These are phyloP conservation scores for Endothia cerciana DNA, from an alignment of 2,329 filamentous ascomycete genomes.

Conservation along the genomic window DNA sequence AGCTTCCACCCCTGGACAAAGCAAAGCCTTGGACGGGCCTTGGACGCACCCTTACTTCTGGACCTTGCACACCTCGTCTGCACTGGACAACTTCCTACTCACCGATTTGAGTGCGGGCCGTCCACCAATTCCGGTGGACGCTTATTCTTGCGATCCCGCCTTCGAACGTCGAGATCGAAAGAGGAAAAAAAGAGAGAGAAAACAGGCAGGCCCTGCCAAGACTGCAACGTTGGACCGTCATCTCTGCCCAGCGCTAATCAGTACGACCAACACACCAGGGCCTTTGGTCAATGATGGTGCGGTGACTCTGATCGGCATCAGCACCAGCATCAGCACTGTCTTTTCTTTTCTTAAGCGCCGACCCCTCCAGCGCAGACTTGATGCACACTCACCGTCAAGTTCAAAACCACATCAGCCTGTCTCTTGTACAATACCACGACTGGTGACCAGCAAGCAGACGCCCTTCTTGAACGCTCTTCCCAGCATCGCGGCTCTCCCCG, in stretches of 20 bases:
- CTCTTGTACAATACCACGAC: not conserved
- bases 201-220: constrained; percentile 24
- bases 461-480: not conserved
- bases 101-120: not conserved
- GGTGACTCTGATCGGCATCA: constrained; percentile 10
- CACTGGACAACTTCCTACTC: not conserved
- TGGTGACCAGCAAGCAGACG: not conserved
- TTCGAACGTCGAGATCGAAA: not conserved
- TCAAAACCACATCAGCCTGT: not conserved
- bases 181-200: not conserved
- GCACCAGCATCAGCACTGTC: constrained; percentile 9
- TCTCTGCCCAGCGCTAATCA: constrained; percentile 9
- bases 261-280: not conserved
- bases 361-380: not conserved
- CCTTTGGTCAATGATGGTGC: constrained; percentile 6
- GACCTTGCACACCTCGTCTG: not conserved
- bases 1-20: constrained; percentile 10
- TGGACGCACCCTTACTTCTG: not conserved
- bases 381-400: not conserved
- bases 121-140: not conserved
- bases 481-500: constrained; percentile 10
- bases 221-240: constrained; percentile 28
- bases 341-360: constrained; percentile 11
- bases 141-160: not conserved
- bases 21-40: not conserved